A percentile compares a stretch with the other conserved stretches of the same genome.
phyloP scores from a whole-genome alignment of 768 basidiomycete genomes.

The Boletus sensibilis region DNA sequence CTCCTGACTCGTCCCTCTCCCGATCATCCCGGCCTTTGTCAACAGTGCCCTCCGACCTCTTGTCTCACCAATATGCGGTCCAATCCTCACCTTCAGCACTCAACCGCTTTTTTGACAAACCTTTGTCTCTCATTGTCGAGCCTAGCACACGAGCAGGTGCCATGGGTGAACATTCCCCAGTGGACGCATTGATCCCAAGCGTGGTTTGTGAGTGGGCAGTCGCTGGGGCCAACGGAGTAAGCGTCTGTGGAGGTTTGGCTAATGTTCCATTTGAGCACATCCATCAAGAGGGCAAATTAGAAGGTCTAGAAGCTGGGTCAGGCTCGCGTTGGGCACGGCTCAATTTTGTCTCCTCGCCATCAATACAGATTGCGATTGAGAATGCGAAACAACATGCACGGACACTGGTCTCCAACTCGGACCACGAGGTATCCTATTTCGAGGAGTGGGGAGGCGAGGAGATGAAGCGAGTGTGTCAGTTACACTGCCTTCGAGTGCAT shows the following conservation, averaged over 20 bases:
- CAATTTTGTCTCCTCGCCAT: constrained; percentile 72
- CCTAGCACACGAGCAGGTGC: constrained; percentile 81
- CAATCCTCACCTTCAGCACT: constrained; percentile 63
- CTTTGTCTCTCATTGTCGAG: constrained; percentile 80
- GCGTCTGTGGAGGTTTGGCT: constrained; percentile 55
- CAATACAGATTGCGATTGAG: constrained; percentile 53
- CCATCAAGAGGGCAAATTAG: not conserved
- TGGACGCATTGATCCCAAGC: constrained; percentile 87
- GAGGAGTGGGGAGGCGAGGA: constrained; percentile 80
- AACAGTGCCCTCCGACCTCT: constrained; percentile 37
- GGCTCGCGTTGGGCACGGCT: constrained; percentile 55
- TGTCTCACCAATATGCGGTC: constrained; percentile 74
- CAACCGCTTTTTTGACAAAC: constrained; percentile 92
- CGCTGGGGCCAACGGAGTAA: constrained; percentile 26
- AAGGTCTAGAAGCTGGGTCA: constrained; percentile 8
- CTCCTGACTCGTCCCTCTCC: not conserved
- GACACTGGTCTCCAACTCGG: constrained; percentile 70
- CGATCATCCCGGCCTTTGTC: constrained; percentile 10
- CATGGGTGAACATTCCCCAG: constrained; percentile 87
- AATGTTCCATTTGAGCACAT: constrained; percentile 11
- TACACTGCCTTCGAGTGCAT: not conserved
- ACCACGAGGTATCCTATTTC: constrained; percentile 82
- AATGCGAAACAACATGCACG: constrained; percentile 58
- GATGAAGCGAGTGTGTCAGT: constrained; percentile 74
- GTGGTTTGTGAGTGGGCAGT: constrained; percentile 83